Percentiles rank a stretch among this genome's conserved stretches.
phyloP scores from a whole-genome alignment of 352 stramenopile species.

The Pythium periplocum region DNA sequence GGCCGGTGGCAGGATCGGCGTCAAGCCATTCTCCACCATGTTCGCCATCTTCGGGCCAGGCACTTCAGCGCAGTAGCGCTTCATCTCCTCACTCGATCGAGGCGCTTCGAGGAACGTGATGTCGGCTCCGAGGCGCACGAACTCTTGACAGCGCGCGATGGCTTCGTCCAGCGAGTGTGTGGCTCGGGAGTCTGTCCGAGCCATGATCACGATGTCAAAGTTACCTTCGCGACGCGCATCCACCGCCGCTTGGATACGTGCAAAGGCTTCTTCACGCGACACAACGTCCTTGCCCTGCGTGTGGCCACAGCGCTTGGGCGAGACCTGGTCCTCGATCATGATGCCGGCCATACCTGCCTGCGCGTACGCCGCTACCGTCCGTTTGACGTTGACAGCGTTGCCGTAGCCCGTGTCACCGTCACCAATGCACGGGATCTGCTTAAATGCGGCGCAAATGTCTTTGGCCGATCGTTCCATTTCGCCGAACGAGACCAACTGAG shows the following conservation, averaged over 20 bases:
- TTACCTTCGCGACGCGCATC: constrained; percentile 83
- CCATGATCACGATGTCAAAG: constrained; percentile 92
- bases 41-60: constrained; percentile 92
- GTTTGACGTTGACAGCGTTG: constrained; percentile 92
- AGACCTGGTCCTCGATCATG: constrained; percentile 93
- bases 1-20: constrained; percentile 84
- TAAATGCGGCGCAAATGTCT: constrained; percentile 38
- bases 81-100: constrained; percentile 88
- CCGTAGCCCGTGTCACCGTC: constrained; percentile 91
- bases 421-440: constrained; percentile 59
- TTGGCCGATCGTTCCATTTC: constrained; percentile 47
- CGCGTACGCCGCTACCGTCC: constrained; percentile 88
- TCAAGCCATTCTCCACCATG: constrained; percentile 93
- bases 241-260: constrained; percentile 83
- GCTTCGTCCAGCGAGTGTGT: constrained; percentile 90
- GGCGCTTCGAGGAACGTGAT: constrained; percentile 95
- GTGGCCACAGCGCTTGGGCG: constrained; percentile 92
- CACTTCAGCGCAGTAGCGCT: constrained; percentile 87
- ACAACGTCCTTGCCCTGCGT: constrained; percentile 89
- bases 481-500: constrained; percentile 67
- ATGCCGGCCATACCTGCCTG: constrained; percentile 90
- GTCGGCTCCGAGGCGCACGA: constrained; percentile 88
- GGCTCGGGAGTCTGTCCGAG: constrained; percentile 89
- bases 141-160: constrained; percentile 89
- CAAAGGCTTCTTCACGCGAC: constrained; percentile 78